These are phyloP conservation scores for Haplosporangium sp. DNA, from an alignment of 371 early-diverging fungal species.

Conservation along the genomic window DNA sequence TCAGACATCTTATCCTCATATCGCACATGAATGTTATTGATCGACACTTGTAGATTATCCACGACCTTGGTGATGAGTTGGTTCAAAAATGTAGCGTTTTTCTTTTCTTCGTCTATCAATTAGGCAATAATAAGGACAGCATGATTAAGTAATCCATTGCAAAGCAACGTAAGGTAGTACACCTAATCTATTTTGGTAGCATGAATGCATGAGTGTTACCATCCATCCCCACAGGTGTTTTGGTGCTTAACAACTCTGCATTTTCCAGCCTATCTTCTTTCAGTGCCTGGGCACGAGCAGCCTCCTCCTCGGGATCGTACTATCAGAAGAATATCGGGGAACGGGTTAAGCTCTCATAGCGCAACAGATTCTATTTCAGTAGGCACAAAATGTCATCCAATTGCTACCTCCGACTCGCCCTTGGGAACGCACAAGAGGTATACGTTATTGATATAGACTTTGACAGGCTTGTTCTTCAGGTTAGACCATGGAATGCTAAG, in stretches of 20 bases:
- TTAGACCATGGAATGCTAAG: slow-evolving; percentile 97
- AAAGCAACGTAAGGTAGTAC: background rate
- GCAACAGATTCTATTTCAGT: no score
- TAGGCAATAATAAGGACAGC: background rate
- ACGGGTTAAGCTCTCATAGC: no score
- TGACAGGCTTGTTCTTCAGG: slow-evolving; percentile 93
- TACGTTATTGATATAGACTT: slow-evolving; percentile 88
- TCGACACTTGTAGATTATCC: slow-evolving; percentile 95
- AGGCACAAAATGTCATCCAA: no score
- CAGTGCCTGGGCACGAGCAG: slow-evolving; percentile 79
- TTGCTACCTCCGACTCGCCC: slow-evolving; percentile 73
- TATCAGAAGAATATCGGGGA: slow-evolving; percentile 9
- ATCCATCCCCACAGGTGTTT: slow-evolving; percentile 57
- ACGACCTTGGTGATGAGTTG: slow-evolving; percentile 93
- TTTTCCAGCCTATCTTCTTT: slow-evolving; percentile 89
- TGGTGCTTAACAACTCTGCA: slow-evolving; percentile 74
- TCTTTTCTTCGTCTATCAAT: slow-evolving; percentile 65
- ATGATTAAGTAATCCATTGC: background rate
- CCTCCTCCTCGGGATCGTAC: slow-evolving; percentile 87
- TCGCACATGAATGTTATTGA: slow-evolving; percentile 95
- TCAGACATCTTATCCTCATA: slow-evolving; percentile 91
- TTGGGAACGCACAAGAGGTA: slow-evolving; percentile 90
- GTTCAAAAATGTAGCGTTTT: slow-evolving; percentile 82
- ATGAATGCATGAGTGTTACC: slow-evolving; percentile 21
- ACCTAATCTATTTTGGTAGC: background rate